Evolutionary conservation across 305 asterid genomes (phyloP), one percentile per base, ranked within the genome.

Genomic region (Fraxinus latifolia): DNA sequence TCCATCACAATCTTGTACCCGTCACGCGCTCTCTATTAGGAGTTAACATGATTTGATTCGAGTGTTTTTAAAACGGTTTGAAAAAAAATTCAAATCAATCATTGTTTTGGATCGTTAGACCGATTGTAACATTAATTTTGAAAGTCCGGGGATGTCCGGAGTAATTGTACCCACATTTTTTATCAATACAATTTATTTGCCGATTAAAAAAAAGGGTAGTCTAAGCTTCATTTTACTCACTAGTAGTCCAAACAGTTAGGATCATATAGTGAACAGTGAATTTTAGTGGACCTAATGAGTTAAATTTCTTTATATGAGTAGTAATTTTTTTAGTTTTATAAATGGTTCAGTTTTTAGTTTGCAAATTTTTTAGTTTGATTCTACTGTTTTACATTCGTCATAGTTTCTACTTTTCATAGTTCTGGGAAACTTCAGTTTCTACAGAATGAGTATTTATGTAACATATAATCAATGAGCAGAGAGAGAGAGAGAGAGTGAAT

Each of bases 381-480:
- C 58, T 47, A 47, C 58, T 47, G 58, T 14, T 47, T 17, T 47
- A 47, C 7, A 14, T 47, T 47, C 58, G 14, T 14, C 58, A 44
- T 12, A 12, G 23, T 15, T 19, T 50, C 14, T 50, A 12, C 15
- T 47, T 5, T 3, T 76, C 32, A 23, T 68, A 34, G 12, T 71
- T 75, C 21, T 60, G 25, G 9, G 31, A 19, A 60, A 60, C 27
- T 7, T 21, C 31, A 21, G 70, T 21, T n/a, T 21, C 34, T 39
- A 23, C 50, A 77, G 58, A 68, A 78, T 11, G 70, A 74, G 42
- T 29, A 80, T 32, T 81, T 75, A 21, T 15, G 62, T 79, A 62
- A 58, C 23, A 31, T 14, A 32, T 60, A 21, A 60, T 36, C 32
- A 6, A 39, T 9, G 75, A 68, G 79, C 82, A 84, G 44, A 79